phyloP scores from a whole-genome alignment of 2,329 filamentous ascomycete species.

The Teratosphaeria destructans region DNA sequence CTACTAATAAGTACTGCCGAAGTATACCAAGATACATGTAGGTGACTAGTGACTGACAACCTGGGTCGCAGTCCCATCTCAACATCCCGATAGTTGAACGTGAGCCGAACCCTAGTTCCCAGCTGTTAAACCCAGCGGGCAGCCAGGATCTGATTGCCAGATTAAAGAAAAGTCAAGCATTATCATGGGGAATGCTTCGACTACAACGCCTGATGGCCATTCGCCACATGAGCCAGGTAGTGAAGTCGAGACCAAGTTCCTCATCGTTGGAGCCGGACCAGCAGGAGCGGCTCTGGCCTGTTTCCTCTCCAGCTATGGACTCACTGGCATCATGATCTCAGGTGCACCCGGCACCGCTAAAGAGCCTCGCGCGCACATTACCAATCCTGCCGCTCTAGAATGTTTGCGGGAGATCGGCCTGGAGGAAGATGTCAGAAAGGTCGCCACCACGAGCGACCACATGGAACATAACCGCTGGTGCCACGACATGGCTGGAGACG shows the following conservation, averaged over 20 bases:
- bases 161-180: neutral
- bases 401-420: slow-evolving; percentile 37
- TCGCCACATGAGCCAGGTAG: neutral
- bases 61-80: too few species aligned
- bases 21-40: too few species aligned
- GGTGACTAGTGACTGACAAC: too few species aligned
- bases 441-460: slow-evolving; percentile 24
- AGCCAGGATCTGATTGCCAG: neutral
- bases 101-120: neutral
- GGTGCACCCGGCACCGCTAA: slow-evolving; percentile 41
- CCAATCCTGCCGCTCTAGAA: slow-evolving; percentile 48
- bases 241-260: slow-evolving; percentile 18
- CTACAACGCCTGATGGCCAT: neutral
- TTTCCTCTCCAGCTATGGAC: slow-evolving; percentile 23
- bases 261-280: slow-evolving; percentile 26
- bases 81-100: too few species aligned
- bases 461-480: slow-evolving; percentile 36
- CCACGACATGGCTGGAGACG: slow-evolving; percentile 34
- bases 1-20: too few species aligned
- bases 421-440: slow-evolving; percentile 25
- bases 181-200: neutral
- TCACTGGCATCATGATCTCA: slow-evolving; percentile 46
- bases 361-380: slow-evolving; percentile 51
- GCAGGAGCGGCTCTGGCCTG: slow-evolving; percentile 25
- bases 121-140: neutral